Percentiles rank a stretch among this genome's conserved stretches.
phyloP scores from a whole-genome alignment of 352 stramenopile genomes.

The Globisporangium canariense region DNA sequence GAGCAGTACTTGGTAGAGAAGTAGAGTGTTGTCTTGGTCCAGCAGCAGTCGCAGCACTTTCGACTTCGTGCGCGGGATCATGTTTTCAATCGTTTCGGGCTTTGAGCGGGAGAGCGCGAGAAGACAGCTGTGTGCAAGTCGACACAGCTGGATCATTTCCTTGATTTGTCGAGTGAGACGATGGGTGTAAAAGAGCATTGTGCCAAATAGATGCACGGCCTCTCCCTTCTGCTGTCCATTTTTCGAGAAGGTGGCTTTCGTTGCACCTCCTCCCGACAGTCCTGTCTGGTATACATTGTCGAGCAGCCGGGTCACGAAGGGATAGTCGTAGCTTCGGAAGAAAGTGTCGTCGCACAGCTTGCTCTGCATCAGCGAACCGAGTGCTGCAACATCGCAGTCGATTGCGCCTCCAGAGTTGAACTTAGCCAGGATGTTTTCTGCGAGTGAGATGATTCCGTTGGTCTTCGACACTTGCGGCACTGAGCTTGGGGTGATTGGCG shows the following conservation, averaged over 20 bases:
- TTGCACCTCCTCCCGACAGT: background rate
- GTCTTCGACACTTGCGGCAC: conserved; percentile 1
- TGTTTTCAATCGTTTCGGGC: conserved; percentile 1
- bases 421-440: conserved; percentile 17
- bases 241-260: background rate
- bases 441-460: conserved; percentile 8
- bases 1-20: conserved; percentile 16
- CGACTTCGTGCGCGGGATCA: conserved; percentile 13
- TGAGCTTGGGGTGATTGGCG: background rate
- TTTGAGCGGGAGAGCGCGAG: conserved; percentile 6
- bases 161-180: conserved; percentile 1
- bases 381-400: conserved; percentile 14
- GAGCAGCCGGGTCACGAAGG: conserved; percentile 15
- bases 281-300: conserved; percentile 8
- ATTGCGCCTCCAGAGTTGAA: conserved; percentile 7
- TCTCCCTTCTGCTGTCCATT: background rate
- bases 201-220: background rate
- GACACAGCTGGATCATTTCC: conserved; percentile 18
- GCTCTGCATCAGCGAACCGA: conserved; percentile 12
- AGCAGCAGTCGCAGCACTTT: conserved; percentile 14
- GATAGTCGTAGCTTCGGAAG: conserved; percentile 13
- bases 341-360: conserved; percentile 12
- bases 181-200: conserved; percentile 6
- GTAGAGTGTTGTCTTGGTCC: conserved; percentile 4
- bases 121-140: conserved; percentile 18